phyloP scores from a whole-genome alignment of 1,284 basidiomycete species.

The Cutaneotrichosporon spelunceum region DNA sequence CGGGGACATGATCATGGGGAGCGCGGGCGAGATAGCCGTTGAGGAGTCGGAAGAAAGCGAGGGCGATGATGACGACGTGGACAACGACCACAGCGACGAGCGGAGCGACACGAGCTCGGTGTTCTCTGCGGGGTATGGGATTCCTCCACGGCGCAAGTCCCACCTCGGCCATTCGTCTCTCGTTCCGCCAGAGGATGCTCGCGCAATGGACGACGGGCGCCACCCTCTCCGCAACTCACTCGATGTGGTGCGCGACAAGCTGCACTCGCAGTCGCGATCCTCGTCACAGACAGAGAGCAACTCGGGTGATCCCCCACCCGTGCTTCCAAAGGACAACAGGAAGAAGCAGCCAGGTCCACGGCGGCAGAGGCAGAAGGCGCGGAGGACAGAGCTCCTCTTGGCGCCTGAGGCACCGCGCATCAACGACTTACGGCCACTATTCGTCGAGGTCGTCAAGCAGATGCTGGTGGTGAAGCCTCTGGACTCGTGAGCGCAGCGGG shows the following conservation, averaged over 20 bases:
- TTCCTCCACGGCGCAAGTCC: not conserved
- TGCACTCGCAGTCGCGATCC: not conserved
- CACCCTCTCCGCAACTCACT: not conserved
- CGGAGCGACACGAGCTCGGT: slow-evolving; percentile 27
- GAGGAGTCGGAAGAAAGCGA: slow-evolving; percentile 63
- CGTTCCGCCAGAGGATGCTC: not conserved
- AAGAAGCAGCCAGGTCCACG: slow-evolving; percentile 22
- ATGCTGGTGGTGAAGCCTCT: slow-evolving; percentile 29
- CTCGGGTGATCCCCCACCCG: slow-evolving; percentile 12
- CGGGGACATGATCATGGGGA: slow-evolving; percentile 69
- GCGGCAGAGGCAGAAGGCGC: slow-evolving; percentile 10
- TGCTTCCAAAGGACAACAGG: slow-evolving; percentile 10
- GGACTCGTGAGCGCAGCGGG: not conserved
- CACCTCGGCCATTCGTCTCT: slow-evolving; percentile 1
- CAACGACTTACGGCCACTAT: slow-evolving; percentile 73
- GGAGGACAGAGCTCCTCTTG: slow-evolving; percentile 54
- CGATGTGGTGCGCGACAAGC: slow-evolving; percentile 5
- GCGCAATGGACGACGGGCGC: not conserved
- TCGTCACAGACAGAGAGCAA: not conserved
- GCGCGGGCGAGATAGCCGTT: slow-evolving; percentile 73
- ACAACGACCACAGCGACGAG: slow-evolving; percentile 45
- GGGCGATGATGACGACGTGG: slow-evolving; percentile 54
- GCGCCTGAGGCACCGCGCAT: slow-evolving; percentile 75
- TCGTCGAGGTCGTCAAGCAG: slow-evolving; percentile 69
- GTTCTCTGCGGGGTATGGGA: not conserved